Conservation (phyloP, 257 asterid species). For the Nicotiana sylvestris region DNA sequence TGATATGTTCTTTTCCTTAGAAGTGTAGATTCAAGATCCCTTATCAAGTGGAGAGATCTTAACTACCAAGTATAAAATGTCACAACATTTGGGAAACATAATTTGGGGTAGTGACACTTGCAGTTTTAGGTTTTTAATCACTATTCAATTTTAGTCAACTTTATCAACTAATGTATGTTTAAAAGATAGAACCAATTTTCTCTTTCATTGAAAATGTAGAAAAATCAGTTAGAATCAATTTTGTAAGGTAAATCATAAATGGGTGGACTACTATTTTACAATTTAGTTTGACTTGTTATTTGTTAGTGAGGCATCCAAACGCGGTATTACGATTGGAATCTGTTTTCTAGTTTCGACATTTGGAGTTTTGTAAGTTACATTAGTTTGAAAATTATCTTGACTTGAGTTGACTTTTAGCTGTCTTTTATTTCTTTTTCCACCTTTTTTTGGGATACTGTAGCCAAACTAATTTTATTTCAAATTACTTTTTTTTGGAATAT, state of each 20-base stretch:
- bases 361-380: neutral
- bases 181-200: neutral
- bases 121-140: neutral
- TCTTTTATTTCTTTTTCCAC: too few relatives aligned
- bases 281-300: neutral
- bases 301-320: neutral
- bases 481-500: neutral
- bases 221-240: conserved; percentile 1
- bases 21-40: too few relatives aligned
- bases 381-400: too few relatives aligned
- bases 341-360: neutral
- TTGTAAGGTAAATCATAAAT: neutral
- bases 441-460: neutral
- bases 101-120: too few relatives aligned
- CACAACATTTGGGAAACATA: too few relatives aligned
- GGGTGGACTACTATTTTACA: neutral
- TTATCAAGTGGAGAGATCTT: too few relatives aligned
- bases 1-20: too few relatives aligned
- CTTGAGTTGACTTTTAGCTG: too few relatives aligned
- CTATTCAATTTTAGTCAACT: neutral
- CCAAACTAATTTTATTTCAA: neutral
- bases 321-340: neutral
- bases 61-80: too few relatives aligned
- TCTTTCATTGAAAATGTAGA: neutral
- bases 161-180: neutral